A percentile compares a stretch with the other conserved stretches of the same genome.
Evolutionary conservation across 1,284 basidiomycete species (phyloP).

Genomic region (Leccinum fallax): DNA sequence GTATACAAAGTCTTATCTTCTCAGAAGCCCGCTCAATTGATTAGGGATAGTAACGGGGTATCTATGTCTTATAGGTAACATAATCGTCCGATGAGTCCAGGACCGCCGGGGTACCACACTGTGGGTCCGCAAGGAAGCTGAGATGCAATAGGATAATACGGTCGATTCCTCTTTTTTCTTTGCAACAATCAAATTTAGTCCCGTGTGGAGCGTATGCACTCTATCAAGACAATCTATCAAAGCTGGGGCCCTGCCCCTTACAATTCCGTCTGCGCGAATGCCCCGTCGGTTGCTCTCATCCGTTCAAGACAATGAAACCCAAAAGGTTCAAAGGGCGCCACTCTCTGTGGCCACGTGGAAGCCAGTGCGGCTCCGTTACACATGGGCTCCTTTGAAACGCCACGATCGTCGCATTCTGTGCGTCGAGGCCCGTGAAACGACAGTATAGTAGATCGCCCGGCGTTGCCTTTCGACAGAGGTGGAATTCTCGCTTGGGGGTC

Average conservation of each 20-base stretch:
- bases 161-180: background rate
- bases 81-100: background rate
- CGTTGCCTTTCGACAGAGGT: background rate
- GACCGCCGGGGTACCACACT: background rate
- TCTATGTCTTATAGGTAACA: background rate
- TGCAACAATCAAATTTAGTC: no score
- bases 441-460: background rate
- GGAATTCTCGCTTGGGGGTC: background rate
- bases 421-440: background rate
- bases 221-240: background rate
- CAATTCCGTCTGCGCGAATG: background rate
- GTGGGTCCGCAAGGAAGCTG: background rate
- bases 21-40: background rate
- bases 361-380: background rate
- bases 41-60: background rate
- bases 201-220: background rate
- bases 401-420: background rate
- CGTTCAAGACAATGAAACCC: slow-evolving; percentile 14
- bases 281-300: background rate
- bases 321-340: slow-evolving; percentile 3
- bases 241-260: background rate
- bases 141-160: background rate
- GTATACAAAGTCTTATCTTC: background rate
- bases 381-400: no score
- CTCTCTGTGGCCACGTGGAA: background rate